Percentiles rank a stretch among this genome's conserved stretches.
Evolutionary conservation across 768 basidiomycete genomes (phyloP).

Genomic region (Trichaptum fuscoviolaceum): DNA sequence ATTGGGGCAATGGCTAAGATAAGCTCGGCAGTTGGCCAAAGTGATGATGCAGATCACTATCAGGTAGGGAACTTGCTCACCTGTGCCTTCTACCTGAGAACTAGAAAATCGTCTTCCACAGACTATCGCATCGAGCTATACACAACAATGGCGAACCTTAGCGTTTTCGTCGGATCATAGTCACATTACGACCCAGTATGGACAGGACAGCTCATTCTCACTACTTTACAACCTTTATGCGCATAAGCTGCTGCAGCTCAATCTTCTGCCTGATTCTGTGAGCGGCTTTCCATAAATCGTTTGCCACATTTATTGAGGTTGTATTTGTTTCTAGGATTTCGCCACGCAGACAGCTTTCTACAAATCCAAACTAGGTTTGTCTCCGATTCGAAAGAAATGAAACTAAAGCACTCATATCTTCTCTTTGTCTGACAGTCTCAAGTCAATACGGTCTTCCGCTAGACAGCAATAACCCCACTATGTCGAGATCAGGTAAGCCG

Average conservation of each 20-base stretch:
- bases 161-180: background rate
- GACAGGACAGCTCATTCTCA: background rate
- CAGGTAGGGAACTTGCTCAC: slow-evolving; percentile 15
- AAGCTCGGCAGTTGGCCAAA: slow-evolving; percentile 22
- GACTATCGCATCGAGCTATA: background rate
- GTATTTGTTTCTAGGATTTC: background rate
- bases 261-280: background rate
- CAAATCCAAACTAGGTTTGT: background rate
- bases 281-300: background rate
- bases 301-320: background rate
- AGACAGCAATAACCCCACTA: background rate
- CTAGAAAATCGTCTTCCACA: background rate
- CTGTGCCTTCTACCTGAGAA: background rate
- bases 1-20: slow-evolving; percentile 62
- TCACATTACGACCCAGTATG: background rate
- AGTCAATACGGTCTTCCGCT: background rate
- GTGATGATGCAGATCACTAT: slow-evolving; percentile 18
- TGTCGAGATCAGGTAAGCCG: background rate
- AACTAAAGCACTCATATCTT: background rate
- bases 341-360: background rate
- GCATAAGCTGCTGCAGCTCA: slow-evolving; percentile 2
- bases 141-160: background rate
- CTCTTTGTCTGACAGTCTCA: background rate
- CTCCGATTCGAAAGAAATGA: background rate
- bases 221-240: background rate